phyloP scores from a whole-genome alignment of 768 basidiomycete genomes.

The Jaapia argillacea region DNA sequence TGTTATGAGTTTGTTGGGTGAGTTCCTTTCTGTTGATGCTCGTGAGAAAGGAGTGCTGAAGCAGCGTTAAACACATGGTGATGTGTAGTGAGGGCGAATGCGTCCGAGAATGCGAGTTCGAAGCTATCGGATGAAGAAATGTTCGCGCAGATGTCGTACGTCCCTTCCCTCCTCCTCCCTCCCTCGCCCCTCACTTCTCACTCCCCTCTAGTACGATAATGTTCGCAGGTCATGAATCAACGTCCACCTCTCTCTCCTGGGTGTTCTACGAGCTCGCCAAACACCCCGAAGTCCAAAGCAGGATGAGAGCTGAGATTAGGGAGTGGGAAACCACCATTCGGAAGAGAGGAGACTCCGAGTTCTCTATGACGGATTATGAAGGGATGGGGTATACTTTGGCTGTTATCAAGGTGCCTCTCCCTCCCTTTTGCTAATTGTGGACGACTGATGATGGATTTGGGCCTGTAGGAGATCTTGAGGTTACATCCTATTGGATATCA shows the following conservation, averaged over 20 bases:
- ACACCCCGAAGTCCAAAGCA: constrained; percentile 45
- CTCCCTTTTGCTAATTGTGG: background rate
- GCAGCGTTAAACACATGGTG: too few relatives aligned
- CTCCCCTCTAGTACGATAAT: constrained; percentile 16
- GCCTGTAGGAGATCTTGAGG: background rate
- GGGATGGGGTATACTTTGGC: too few relatives aligned
- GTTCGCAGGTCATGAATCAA: constrained; percentile 43
- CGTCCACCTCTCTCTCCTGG: constrained; percentile 50
- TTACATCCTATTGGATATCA: background rate
- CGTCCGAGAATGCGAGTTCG: constrained; percentile 31
- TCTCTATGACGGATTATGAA: too few relatives aligned
- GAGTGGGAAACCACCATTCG: constrained; percentile 22
- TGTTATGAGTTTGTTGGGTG: constrained; percentile 47
- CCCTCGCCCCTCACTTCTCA: background rate
- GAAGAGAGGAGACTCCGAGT: constrained; percentile 23
- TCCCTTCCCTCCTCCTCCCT: too few relatives aligned
- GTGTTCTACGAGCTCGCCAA: constrained; percentile 51
- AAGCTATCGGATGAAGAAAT: constrained; percentile 24
- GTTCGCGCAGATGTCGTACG: constrained; percentile 18
- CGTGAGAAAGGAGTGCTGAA: too few relatives aligned
- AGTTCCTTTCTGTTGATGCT: constrained; percentile 13
- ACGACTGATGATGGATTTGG: background rate
- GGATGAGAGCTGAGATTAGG: constrained; percentile 50
- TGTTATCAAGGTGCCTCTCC: background rate
- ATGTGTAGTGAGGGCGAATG: constrained; percentile 41